Conservation (phyloP, 139 green algal genomes). For the Protoeuglena noctilucae region DNA sequence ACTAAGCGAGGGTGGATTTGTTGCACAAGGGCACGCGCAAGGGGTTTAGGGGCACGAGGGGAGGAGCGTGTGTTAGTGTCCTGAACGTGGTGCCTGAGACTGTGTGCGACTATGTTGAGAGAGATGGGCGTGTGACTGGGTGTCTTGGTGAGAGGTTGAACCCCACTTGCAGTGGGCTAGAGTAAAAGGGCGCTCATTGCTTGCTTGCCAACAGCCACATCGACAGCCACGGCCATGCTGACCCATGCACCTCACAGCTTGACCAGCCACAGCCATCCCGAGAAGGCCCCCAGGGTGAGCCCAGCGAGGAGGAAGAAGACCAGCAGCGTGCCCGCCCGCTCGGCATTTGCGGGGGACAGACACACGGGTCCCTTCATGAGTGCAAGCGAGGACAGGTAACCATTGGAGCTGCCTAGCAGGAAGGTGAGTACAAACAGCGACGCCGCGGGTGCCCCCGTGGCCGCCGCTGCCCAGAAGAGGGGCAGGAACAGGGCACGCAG, state of each 20-base stretch:
- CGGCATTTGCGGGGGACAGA: conserved; percentile 4
- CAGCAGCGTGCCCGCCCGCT: conserved; percentile 24
- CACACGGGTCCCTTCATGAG: conserved; percentile 17
- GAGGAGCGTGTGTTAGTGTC: no score
- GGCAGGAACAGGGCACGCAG: conserved; percentile 16
- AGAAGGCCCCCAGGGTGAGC: conserved; percentile 17
- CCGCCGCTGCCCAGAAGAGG: conserved; percentile 7
- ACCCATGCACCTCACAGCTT: no score
- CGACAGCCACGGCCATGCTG: neutral
- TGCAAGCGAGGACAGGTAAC: conserved; percentile 3
- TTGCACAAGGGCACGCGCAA: no score
- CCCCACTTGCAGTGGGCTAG: no score
- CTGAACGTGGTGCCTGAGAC: no score
- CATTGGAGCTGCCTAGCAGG: conserved; percentile 17
- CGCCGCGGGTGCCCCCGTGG: no score
- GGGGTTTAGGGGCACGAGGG: no score
- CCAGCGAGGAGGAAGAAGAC: conserved; percentile 27
- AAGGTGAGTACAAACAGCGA: conserved; percentile 10
- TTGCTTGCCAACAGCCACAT: neutral
- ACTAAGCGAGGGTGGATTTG: no score
- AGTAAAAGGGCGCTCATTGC: no score
- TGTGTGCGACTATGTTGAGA: no score
- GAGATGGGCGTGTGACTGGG: no score
- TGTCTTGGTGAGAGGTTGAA: no score
- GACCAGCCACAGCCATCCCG: conserved; percentile 25